Conservation (phyloP, 129 eudicot species). For the Centrapalus pauciflorus region DNA sequence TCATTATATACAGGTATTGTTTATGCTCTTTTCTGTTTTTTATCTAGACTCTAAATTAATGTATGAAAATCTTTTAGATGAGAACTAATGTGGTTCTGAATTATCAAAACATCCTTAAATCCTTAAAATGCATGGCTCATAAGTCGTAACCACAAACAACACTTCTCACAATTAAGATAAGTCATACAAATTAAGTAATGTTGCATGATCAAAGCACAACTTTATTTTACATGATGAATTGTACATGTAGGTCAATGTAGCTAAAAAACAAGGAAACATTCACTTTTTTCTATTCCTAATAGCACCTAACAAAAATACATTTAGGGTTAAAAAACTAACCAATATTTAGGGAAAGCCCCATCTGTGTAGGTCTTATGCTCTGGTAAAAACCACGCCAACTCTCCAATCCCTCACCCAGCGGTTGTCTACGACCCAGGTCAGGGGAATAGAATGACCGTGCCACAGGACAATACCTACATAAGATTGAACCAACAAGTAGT, state of each 20-base stretch:
- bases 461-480: slow-evolving; percentile 65
- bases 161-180: not conserved
- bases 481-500: not conserved
- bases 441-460: slow-evolving; percentile 90
- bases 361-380: slow-evolving; percentile 92
- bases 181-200: not conserved
- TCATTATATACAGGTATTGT: not conserved
- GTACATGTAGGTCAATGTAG: not conserved
- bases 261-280: not conserved
- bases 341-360: slow-evolving; percentile 88
- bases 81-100: not conserved
- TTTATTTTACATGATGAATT: not conserved
- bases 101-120: not conserved
- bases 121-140: not conserved
- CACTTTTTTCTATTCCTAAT: not conserved
- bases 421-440: slow-evolving; percentile 67
- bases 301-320: not conserved
- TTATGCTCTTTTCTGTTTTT: no score
- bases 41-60: not conserved
- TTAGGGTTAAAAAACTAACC: slow-evolving; percentile 27
- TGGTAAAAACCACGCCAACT: slow-evolving; percentile 98
- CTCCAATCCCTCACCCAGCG: slow-evolving; percentile 89
- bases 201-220: not conserved
- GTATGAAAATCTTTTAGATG: not conserved
- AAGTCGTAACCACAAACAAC: not conserved